Evolutionary conservation across 225 moss, liverwort and hornwort species (phyloP), one percentile per base, ranked within the genome.

Genomic region (Pleurozium schreberi): DNA sequence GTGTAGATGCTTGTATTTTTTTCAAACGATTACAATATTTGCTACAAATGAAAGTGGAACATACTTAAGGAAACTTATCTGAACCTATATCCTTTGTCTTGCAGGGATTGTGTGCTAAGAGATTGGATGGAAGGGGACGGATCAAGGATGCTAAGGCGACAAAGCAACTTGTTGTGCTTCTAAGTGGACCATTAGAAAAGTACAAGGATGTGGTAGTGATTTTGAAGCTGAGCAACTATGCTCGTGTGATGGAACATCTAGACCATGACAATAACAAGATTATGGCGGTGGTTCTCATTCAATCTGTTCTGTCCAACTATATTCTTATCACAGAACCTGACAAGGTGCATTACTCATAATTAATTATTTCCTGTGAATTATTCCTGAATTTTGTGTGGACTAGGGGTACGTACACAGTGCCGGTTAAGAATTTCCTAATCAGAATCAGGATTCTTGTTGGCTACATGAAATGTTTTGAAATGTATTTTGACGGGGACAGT

Each of bases 251-350:
- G 98, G 91, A 95, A 84, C 97, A 98, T 93, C 90, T 98, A 70
- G 96, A 96, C 91, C 95, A 95, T 87, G 97, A 94, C 82, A 95
- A 92, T 59, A 97, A 96, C 85, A 97, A 95, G 93, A 94, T 93
- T 68, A 96, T 97, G 98, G 96, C 97, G 79, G 96, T 95, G 49
- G 95, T 98, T 76, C 95, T 97, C 58, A 96, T 98, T 84, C 97
- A 98, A 87, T 96, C 95, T 76, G 91, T 96, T 64, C 96, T 97
- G 63, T 93, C 96, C 84, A 96, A 97, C 85, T 91, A 91, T 33
- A 94, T 94, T 47, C 88, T 92, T n/a, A 93, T 98, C 89, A 92
- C 96, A 60, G 93, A 96, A 86, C 94, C 98, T 78, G 97, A 96
- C 45, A 92, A 98, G 97, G 98, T 98, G 89, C 76, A 47, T 73